Base-by-base conservation (phyloP, 164 flowering plant genomes). In the Dillenia turbinata region DNA sequence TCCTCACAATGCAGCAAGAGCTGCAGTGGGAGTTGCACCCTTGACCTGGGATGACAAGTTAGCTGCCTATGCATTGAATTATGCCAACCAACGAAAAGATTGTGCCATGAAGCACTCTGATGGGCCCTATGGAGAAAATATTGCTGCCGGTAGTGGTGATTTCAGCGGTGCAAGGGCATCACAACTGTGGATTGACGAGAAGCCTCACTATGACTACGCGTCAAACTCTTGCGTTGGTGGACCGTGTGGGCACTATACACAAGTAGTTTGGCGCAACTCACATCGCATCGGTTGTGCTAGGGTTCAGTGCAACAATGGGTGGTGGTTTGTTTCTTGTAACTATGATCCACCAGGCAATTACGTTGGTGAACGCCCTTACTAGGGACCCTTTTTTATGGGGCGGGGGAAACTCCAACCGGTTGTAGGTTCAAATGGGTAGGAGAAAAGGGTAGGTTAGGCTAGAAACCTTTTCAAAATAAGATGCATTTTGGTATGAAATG, bases 1-100 rank as follows among this genome's bases (percentile, higher is more conserved):
- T n/a, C 72, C 71, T 4, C 86, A 83, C 78, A 82, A 82, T 47
- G 55, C 62, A 1, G 81, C 79, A 43, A 73, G 87, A 5, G 75
- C 76, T 0, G 47, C 40, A 40, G 79, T 81, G 0, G 85, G 84
- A 0, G 81, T 81, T 5, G 66, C 58, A 1, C 61, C 71, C 12
- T 9, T 79, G 10, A 15, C 50, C 0, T 79, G 83, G 83, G 44
- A 77, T 66, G 16, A 52, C n/a, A 63, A 44, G 11, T 19, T 78
- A 0, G 79, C 65, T 0, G 63, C 62, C 19, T 72, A 69, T 11
- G 81, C 81, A 1, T 61, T 22, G 12, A 59, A 64, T 8, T 74
- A 71, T 9, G 72, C 72, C 1, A 55, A 61, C 9, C 8, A 49
- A 59, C 40, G 40, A 33, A 33, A 33, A 33, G 62, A 33, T 9